Percentiles rank a stretch among this genome's conserved stretches.
Evolutionary conservation across 495 filamentous ascomycete genomes (phyloP).

Genomic region (Staphylotrichum tortipilum): DNA sequence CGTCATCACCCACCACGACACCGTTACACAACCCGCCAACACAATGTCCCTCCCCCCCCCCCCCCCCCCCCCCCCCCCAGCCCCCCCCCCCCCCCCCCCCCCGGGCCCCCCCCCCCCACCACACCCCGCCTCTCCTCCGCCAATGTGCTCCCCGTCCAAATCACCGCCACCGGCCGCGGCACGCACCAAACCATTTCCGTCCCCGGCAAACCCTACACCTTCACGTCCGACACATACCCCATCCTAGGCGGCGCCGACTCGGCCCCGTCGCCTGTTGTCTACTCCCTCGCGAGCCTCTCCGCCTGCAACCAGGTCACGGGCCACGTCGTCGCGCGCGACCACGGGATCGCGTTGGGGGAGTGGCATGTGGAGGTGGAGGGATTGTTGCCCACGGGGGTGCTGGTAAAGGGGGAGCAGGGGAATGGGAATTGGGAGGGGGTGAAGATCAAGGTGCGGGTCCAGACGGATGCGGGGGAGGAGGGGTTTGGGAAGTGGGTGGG

Average conservation of each 20-base stretch:
- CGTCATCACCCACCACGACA: too few species aligned
- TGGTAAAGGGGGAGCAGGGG: slow-evolving; percentile 17
- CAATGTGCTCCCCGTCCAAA: slow-evolving; percentile 11
- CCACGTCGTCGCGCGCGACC: slow-evolving; percentile 14
- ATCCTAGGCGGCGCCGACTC: slow-evolving; percentile 19
- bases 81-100: too few species aligned
- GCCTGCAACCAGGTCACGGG: slow-evolving; percentile 25
- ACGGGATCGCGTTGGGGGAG: slow-evolving; percentile 15
- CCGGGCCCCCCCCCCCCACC: too few species aligned
- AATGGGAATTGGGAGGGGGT: slow-evolving; percentile 22
- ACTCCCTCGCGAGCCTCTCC: slow-evolving; percentile 20
- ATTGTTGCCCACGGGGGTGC: slow-evolving; percentile 14
- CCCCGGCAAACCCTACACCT: slow-evolving; percentile 15
- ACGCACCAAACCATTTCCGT: slow-evolving; percentile 15
- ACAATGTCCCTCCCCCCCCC: too few species aligned
- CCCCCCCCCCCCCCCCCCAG: too few species aligned
- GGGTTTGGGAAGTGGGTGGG: slow-evolving; percentile 11
- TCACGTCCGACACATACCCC: slow-evolving; percentile 14
- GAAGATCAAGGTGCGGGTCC: slow-evolving; percentile 8
- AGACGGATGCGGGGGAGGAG: slow-evolving; percentile 17
- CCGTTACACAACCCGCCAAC: too few species aligned
- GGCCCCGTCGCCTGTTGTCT: slow-evolving; percentile 19
- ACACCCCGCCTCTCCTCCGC: too few species aligned
- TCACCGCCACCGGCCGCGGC: slow-evolving; percentile 12
- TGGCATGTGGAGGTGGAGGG: slow-evolving; percentile 17